Evolutionary conservation across 2,329 filamentous ascomycete genomes (phyloP).

Genomic region (Purpureocillium takamizusanense): DNA sequence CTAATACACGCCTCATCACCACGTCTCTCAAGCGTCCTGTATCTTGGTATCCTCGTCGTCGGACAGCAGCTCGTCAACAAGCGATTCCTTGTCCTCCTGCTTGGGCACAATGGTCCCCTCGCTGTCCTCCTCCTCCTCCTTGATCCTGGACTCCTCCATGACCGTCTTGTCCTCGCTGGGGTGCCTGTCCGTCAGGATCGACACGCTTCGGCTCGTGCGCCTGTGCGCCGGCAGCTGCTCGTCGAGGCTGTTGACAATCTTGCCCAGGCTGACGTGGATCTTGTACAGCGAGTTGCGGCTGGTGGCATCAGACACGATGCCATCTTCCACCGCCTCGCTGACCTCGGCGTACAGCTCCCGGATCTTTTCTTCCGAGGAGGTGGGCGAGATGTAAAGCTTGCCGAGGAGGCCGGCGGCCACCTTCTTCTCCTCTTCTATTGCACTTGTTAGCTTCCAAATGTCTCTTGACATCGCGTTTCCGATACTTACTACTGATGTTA

Average conservation of each 20-base stretch:
- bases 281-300: constrained; percentile 59
- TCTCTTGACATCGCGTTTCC: background rate
- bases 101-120: constrained; percentile 21
- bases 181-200: constrained; percentile 21
- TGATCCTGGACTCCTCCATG: constrained; percentile 33
- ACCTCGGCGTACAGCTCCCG: constrained; percentile 49
- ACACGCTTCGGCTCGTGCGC: constrained; percentile 35
- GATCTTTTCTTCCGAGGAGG: constrained; percentile 50
- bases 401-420: constrained; percentile 66
- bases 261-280: constrained; percentile 57
- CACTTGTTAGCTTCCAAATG: background rate
- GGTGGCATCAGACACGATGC: constrained; percentile 49
- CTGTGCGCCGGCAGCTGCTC: constrained; percentile 28
- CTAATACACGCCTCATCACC: background rate
- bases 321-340: constrained; percentile 53
- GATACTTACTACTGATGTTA: constrained; percentile 54
- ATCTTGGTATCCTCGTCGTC: constrained; percentile 30
- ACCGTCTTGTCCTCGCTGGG: constrained; percentile 28
- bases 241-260: constrained; percentile 54
- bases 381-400: constrained; percentile 71
- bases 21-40: constrained; percentile 12
- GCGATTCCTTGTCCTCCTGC: constrained; percentile 22
- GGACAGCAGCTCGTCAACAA: constrained; percentile 30
- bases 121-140: constrained; percentile 37
- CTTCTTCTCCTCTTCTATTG: constrained; percentile 76